These are phyloP conservation scores for Piromyces sp. DNA, from an alignment of 192 early-diverging fungal genomes.

Conservation along the genomic window DNA sequence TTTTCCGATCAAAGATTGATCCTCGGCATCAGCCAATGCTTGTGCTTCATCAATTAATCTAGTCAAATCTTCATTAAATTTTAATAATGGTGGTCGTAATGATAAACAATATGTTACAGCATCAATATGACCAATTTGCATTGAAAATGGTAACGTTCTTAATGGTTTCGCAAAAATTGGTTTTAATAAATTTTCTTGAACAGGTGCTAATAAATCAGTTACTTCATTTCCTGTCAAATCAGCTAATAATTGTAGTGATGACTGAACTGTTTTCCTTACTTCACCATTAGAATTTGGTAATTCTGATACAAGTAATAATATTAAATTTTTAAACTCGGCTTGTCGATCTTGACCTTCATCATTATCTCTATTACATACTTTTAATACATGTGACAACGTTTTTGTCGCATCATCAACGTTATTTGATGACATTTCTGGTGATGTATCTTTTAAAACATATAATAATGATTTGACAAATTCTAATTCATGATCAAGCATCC, in stretches of 20 bases:
- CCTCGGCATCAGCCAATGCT: conserved; percentile 89
- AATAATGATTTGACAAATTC: conserved; percentile 85
- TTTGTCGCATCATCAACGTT: conserved; percentile 56
- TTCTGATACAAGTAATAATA: conserved; percentile 68
- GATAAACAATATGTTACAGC: conserved; percentile 92
- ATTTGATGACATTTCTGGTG: conserved; percentile 52
- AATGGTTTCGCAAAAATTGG: conserved; percentile 96
- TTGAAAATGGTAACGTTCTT: conserved; percentile 78
- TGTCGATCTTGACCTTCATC: conserved; percentile 4
- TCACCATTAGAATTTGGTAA: conserved; percentile 74
- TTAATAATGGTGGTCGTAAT: conserved; percentile 66
- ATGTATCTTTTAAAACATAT: conserved; percentile 84
- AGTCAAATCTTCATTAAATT: conserved; percentile 81
- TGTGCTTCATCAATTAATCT: conserved; percentile 78
- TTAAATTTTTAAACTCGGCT: conserved; percentile 58
- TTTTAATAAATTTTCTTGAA: conserved; percentile 61
- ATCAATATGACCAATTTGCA: conserved; percentile 98
- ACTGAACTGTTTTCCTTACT: conserved; percentile 78
- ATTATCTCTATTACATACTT: conserved; percentile 28
- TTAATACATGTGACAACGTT: conserved; percentile 53
- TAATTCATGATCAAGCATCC: conserved; percentile 86
- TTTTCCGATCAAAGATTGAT: conserved; percentile 78
- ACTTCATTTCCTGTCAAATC: conserved; percentile 59
- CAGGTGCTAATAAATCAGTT: conserved; percentile 67
- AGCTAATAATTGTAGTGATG: conserved; percentile 60